Evolutionary conservation across 139 green algal species (phyloP).

Genomic region (Edaphochlamys debaryana): DNA sequence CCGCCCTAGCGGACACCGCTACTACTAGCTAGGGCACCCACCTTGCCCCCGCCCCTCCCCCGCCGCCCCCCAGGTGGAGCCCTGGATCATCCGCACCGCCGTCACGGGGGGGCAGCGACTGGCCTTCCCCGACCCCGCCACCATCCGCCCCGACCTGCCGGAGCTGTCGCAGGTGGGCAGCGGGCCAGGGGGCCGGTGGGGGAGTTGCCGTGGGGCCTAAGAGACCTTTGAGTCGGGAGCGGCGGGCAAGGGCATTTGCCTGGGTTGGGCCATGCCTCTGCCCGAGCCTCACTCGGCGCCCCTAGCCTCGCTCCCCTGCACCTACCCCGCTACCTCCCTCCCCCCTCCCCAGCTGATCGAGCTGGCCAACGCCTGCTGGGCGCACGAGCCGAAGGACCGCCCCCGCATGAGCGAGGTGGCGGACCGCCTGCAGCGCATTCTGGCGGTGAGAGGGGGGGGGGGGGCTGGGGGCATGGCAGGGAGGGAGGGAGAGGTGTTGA

Average conservation of each 20-base stretch:
- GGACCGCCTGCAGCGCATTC: constrained; percentile 2
- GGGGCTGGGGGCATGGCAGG: too few relatives aligned
- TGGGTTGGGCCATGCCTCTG: not conserved
- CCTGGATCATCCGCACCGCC: not conserved
- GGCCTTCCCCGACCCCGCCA: not conserved
- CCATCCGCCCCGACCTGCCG: not conserved
- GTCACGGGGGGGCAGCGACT: not conserved
- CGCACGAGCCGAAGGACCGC: not conserved
- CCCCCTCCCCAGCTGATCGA: not conserved
- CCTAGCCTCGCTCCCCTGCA: not conserved
- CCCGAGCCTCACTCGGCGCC: too few relatives aligned
- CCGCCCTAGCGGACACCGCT: not conserved
- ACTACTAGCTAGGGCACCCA: too few relatives aligned
- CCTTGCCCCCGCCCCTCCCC: too few relatives aligned
- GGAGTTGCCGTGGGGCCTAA: not conserved
- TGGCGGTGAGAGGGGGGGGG: not conserved
- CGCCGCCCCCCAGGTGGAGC: not conserved
- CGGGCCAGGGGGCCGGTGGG: not conserved
- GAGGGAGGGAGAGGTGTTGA: too few relatives aligned
- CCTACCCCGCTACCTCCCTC: not conserved
- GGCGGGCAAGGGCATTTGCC: not conserved
- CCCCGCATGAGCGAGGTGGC: constrained; percentile 22
- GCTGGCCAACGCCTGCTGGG: constrained; percentile 21
- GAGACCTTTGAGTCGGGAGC: not conserved
- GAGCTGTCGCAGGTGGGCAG: constrained; percentile 14